Base-by-base conservation (phyloP, 2,329 filamentous ascomycete species). In the Phaeosphaeriaceae sp. region DNA sequence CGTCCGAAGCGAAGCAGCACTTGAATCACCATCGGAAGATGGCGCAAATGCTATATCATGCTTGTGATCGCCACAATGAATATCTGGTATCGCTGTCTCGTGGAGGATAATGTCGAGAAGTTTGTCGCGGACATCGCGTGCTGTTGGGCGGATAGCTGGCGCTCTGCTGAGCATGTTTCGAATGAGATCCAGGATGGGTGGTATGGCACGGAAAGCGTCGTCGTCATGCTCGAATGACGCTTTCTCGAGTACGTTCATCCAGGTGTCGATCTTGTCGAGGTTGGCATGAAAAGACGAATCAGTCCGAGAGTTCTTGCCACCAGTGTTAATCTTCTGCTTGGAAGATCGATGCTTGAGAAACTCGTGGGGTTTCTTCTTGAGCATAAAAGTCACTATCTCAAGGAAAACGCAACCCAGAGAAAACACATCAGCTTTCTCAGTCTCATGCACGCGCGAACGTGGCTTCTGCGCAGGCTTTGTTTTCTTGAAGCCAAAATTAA, bases 231-330 rank as follows among this genome's bases (percentile, higher is more conserved):
- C 71, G 58, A 66, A 75, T 6, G 86, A 86, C n/a, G 89, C 86
- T 58, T 86, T 86, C 30, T 86, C 85, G 4, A 92, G 78, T 1
- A 77, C 77, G 0, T 80, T 79, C 80, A 91, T 89, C 91, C 91
- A 93, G 15, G 82, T 82, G 62, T 90, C 86, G 1, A 92, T 84
- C 73, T 91, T 89, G 17, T 86, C 84, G 1, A 90, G 80, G 66
- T 92, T 91, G 63, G 86, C 85, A 75, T 93, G 90, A 74, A 91
- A 93, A 0, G 89, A 91, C 0, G 89, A 84, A 76, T 93, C 90
- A 8, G 85, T 83, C 1, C 89, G 84, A 6, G 87, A 88, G 13
- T 86, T 87, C 57, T 70, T 77, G 26, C 71, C 71, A 22, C 73
- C 71, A 1, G 65, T 68, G 55, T 62, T 72, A 30, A 70, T 84